Conservation (phyloP, 2,329 filamentous ascomycete species). For the Kalaharituber pfeilii region DNA sequence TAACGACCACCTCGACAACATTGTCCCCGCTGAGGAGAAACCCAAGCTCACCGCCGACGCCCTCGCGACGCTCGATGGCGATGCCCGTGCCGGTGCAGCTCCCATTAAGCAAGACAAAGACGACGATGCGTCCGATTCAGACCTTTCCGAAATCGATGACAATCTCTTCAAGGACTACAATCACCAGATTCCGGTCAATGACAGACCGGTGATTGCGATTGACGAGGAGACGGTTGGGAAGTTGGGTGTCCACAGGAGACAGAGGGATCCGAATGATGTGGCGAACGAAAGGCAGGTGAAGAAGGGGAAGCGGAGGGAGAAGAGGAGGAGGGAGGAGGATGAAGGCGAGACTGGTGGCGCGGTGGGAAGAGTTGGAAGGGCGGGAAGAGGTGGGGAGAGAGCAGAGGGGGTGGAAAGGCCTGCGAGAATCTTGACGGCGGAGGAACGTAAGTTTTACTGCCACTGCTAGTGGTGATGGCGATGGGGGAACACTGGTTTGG, state of each 20-base stretch:
- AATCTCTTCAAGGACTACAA: constrained; percentile 45
- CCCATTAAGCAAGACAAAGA: no score
- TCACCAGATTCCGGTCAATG: constrained; percentile 33
- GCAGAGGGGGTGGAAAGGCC: background rate
- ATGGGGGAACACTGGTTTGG: background rate
- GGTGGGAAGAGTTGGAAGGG: background rate
- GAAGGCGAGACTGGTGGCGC: background rate
- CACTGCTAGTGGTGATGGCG: no score
- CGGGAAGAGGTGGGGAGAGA: background rate
- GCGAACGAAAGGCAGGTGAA: constrained; percentile 35
- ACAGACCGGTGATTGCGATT: constrained; percentile 40
- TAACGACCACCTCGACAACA: background rate
- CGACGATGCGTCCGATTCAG: constrained; percentile 36
- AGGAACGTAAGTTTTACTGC: constrained; percentile 52
- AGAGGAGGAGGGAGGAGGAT: constrained; percentile 43
- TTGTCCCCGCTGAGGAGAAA: background rate
- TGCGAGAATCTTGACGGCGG: constrained; percentile 51
- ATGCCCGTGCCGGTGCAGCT: constrained; percentile 21
- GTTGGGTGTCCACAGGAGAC: constrained; percentile 27
- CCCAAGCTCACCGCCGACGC: constrained; percentile 22
- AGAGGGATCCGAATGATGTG: constrained; percentile 19
- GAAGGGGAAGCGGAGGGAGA: constrained; percentile 35
- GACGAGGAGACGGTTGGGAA: constrained; percentile 32
- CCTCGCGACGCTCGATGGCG: constrained; percentile 23
- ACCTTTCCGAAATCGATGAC: constrained; percentile 51